Conservation (phyloP, 2,329 filamentous ascomycete genomes). For the Raffaelea arxii region DNA sequence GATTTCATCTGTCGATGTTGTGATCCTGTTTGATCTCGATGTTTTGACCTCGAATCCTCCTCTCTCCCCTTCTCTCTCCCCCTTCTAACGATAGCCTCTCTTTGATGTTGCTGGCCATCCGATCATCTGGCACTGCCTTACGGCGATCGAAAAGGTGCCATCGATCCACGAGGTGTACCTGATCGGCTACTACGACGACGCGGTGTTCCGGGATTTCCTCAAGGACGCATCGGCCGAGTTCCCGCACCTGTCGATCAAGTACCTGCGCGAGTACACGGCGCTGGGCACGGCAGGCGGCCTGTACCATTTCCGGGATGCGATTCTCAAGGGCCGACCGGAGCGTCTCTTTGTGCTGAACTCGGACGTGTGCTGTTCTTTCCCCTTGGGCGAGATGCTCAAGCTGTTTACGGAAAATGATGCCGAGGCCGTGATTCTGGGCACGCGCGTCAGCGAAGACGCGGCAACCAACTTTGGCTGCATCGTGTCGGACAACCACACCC, state of each 20-base stretch:
- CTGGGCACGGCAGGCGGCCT: constrained; percentile 91
- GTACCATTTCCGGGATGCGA: constrained; percentile 98
- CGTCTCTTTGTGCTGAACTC: constrained; percentile 96
- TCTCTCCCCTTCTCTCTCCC: not conserved
- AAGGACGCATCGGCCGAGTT: constrained; percentile 80
- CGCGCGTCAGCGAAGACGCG: constrained; percentile 79
- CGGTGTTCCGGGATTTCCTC: constrained; percentile 95
- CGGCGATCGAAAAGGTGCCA: constrained; percentile 80
- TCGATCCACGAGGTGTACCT: constrained; percentile 92
- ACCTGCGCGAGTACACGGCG: constrained; percentile 94
- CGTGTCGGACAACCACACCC: constrained; percentile 85
- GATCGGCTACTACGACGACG: constrained; percentile 98
- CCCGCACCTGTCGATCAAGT: constrained; percentile 82
- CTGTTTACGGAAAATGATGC: constrained; percentile 92
- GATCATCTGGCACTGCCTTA: constrained; percentile 96
- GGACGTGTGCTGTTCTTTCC: constrained; percentile 98
- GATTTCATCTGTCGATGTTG: no score
- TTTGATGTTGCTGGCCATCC: constrained; percentile 98
- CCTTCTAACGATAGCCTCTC: constrained; percentile 55
- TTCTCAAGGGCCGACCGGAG: constrained; percentile 90
- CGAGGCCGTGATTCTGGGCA: constrained; percentile 92
- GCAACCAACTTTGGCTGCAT: constrained; percentile 97
- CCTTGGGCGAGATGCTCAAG: constrained; percentile 87
- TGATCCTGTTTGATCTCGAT: no score
- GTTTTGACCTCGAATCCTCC: no score